phyloP scores from a whole-genome alignment of 2,329 filamentous ascomycete genomes.

The Xylaria sp. region DNA sequence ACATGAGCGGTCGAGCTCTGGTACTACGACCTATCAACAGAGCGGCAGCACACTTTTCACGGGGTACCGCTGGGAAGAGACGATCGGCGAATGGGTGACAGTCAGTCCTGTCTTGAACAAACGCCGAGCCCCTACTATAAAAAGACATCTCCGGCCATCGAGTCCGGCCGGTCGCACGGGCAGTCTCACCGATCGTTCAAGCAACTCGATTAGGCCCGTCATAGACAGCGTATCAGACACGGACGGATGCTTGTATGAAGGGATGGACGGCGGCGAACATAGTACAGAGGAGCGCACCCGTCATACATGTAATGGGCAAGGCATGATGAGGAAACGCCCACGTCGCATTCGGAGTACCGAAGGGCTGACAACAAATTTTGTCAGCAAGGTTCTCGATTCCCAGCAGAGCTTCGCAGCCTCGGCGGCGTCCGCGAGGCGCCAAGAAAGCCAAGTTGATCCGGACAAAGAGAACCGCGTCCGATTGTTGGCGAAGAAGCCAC shows the following conservation, averaged over 20 bases:
- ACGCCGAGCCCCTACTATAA: constrained; percentile 23
- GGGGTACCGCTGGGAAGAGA: constrained; percentile 59
- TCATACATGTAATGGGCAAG: not conserved
- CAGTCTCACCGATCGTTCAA: constrained; percentile 1
- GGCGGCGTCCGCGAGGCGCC: not conserved
- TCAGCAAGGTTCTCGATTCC: not conserved
- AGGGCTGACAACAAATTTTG: constrained; percentile 16
- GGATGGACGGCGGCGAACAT: constrained; percentile 14
- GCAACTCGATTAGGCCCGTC: constrained; percentile 23
- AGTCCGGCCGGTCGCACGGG: constrained; percentile 11
- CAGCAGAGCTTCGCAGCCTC: not conserved
- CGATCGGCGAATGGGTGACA: constrained; percentile 62
- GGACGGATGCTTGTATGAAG: constrained; percentile 25
- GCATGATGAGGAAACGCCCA: constrained; percentile 28
- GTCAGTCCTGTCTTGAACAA: constrained; percentile 48
- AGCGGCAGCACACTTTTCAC: constrained; percentile 33
- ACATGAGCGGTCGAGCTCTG: not conserved
- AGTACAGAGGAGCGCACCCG: not conserved
- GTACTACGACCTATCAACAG: constrained; percentile 2
- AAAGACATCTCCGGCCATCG: constrained; percentile 31
- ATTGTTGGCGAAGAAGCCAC: constrained; percentile 24
- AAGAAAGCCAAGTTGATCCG: constrained; percentile 4
- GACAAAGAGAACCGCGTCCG: constrained; percentile 28
- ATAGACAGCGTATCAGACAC: constrained; percentile 26
- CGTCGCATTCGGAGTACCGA: constrained; percentile 26